A percentile compares a stretch with the other conserved stretches of the same genome.
phyloP scores from a whole-genome alignment of 306 rosid genomes.

The Dalbergia cochinchinensis region DNA sequence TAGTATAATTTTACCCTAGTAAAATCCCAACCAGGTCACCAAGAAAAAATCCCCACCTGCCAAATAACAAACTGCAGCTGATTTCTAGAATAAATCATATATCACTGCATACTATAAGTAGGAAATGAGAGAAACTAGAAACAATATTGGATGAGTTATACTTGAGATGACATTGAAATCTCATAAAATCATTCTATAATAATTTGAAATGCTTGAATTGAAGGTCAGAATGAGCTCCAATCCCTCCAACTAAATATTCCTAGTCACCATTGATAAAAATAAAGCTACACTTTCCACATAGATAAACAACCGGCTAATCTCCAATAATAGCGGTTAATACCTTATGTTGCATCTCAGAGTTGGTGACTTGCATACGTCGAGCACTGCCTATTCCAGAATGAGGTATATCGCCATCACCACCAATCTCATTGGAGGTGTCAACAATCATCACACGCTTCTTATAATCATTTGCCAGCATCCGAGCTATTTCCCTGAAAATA shows the following conservation, averaged over 20 bases:
- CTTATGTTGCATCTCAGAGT: conserved; percentile 90
- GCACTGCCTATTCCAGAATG: conserved; percentile 95
- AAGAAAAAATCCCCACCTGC: background rate
- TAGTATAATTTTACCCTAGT: background rate
- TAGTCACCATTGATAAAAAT: background rate
- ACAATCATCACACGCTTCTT: conserved; percentile 97
- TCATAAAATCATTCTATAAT: background rate
- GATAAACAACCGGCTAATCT: conserved; percentile 33
- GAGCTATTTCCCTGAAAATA: conserved; percentile 81
- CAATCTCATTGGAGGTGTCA: conserved; percentile 98
- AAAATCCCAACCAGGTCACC: background rate
- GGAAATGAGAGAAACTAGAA: background rate
- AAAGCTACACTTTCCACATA: conserved; percentile 35
- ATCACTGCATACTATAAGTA: background rate
- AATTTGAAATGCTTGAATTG: background rate
- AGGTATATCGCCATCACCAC: conserved; percentile 99
- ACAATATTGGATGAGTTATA: background rate
- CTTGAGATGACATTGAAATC: conserved; percentile 12
- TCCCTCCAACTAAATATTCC: background rate
- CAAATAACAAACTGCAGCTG: background rate
- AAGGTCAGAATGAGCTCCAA: conserved; percentile 1
- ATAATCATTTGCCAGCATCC: conserved; percentile 94
- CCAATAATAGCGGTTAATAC: conserved; percentile 47
- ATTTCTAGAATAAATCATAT: conserved; percentile 20
- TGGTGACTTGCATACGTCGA: conserved; percentile 96